Evolutionary conservation across 371 early-diverging fungal species (phyloP).

Genomic region (Rhizoclosmatium hyalinum): DNA sequence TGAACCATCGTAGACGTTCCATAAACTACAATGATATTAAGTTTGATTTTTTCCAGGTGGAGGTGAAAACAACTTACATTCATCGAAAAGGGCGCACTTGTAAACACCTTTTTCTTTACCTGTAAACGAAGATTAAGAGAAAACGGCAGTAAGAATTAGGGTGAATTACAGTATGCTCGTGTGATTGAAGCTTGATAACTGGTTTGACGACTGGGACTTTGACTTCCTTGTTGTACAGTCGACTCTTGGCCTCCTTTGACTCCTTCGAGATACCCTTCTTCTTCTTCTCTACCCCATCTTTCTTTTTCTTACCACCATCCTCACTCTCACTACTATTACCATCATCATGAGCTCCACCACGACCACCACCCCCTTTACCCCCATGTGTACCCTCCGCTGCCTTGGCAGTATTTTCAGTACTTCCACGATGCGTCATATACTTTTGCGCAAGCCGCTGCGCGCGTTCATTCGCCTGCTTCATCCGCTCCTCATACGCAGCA

Average conservation of each 20-base stretch:
- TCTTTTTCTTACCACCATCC: constrained; percentile 8
- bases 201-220: not conserved
- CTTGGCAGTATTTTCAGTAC: constrained; percentile 12
- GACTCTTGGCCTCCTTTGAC: constrained; percentile 7
- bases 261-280: constrained; percentile 11
- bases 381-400: constrained; percentile 11
- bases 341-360: not conserved
- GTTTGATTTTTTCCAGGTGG: not conserved
- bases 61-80: constrained; percentile 38
- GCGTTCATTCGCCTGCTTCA: constrained; percentile 33
- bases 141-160: not conserved
- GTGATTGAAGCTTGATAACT: constrained; percentile 10
- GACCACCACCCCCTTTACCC: constrained; percentile 7
- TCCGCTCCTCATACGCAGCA: constrained; percentile 26
- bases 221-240: constrained; percentile 13
- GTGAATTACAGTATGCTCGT: constrained; percentile 28
- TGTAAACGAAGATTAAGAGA: not conserved
- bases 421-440: constrained; percentile 27
- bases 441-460: constrained; percentile 38
- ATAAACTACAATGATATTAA: constrained; percentile 37
- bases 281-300: constrained; percentile 12
- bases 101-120: constrained; percentile 42
- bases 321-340: not conserved
- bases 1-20: constrained; percentile 54
- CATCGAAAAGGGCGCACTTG: constrained; percentile 48